Percentiles rank a stretch among this genome's conserved stretches.
Conservation (phyloP, 2,329 filamentous ascomycete species). For the Lecanicillium sp. region DNA sequence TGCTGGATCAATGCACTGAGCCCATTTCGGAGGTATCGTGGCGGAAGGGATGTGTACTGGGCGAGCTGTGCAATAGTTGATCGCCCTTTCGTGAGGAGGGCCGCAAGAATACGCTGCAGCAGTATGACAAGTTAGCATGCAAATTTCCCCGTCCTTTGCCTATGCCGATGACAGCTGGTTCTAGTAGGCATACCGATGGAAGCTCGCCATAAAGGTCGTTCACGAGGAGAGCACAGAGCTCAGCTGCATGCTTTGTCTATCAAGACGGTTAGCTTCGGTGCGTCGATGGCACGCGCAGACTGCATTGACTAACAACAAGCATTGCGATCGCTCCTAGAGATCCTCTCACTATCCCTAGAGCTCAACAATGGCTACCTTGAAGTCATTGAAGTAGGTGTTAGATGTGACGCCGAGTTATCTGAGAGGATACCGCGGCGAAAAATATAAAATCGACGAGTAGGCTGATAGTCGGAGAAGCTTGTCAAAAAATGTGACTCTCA, state of each 20-base stretch:
- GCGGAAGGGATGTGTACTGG: constrained; percentile 64
- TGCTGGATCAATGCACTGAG: constrained; percentile 83
- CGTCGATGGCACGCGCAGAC: not conserved
- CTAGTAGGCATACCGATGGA: constrained; percentile 64
- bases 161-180: not conserved
- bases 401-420: not conserved
- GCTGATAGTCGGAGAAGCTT: not conserved
- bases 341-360: constrained; percentile 74
- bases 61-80: constrained; percentile 64
- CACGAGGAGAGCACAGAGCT: constrained; percentile 86
- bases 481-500: constrained; percentile 7
- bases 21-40: constrained; percentile 73
- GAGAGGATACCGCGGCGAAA: not conserved
- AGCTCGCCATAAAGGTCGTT: constrained; percentile 88
- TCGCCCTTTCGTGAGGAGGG: constrained; percentile 72
- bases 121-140: constrained; percentile 16
- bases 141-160: not conserved
- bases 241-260: constrained; percentile 67
- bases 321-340: constrained; percentile 66
- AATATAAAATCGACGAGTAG: not conserved
- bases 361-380: constrained; percentile 62
- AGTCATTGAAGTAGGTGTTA: constrained; percentile 45
- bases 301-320: constrained; percentile 41
- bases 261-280: constrained; percentile 16
- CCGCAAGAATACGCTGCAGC: constrained; percentile 71